phyloP scores from a whole-genome alignment of 2,329 filamentous ascomycete genomes.

The Alternaria sp. region DNA sequence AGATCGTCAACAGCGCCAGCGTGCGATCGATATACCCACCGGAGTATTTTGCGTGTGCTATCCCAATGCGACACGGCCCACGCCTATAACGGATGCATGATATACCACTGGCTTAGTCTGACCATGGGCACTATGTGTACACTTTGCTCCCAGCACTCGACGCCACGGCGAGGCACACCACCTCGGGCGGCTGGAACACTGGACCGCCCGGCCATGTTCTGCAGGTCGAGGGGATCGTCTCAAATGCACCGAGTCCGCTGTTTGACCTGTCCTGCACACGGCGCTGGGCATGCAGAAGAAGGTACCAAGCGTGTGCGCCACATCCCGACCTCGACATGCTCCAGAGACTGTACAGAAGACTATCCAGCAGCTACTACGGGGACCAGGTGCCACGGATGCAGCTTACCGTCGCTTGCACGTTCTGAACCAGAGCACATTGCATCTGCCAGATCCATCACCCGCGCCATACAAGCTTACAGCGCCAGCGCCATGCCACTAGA shows the following conservation, averaged over 20 bases:
- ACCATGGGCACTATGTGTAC: constrained; percentile 28
- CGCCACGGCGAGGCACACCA: constrained; percentile 32
- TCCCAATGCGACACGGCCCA: constrained; percentile 26
- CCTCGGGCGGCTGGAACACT: constrained; percentile 26
- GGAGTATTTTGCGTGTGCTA: constrained; percentile 43
- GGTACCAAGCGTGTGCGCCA: not conserved
- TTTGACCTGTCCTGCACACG: constrained; percentile 28
- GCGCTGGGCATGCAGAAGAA: constrained; percentile 8
- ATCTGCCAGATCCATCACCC: constrained; percentile 28
- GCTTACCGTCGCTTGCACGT: constrained; percentile 22
- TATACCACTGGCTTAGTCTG: constrained; percentile 33
- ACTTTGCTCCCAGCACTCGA: constrained; percentile 27
- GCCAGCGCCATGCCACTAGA: constrained; percentile 24
- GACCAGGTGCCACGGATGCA: constrained; percentile 22
- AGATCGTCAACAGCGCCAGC: constrained; percentile 43
- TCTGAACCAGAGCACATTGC: constrained; percentile 27
- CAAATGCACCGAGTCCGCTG: constrained; percentile 34
- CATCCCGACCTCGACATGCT: not conserved
- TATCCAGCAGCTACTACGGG: constrained; percentile 7
- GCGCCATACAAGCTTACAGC: constrained; percentile 25
- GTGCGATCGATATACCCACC: constrained; percentile 40
- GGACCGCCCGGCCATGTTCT: constrained; percentile 21
- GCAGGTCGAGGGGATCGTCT: constrained; percentile 26
- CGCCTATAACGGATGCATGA: constrained; percentile 28
- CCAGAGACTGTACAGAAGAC: constrained; percentile 6